These are phyloP conservation scores for Emericellopsis atlantica DNA, from an alignment of 2,329 filamentous ascomycete genomes.

Conservation along the genomic window DNA sequence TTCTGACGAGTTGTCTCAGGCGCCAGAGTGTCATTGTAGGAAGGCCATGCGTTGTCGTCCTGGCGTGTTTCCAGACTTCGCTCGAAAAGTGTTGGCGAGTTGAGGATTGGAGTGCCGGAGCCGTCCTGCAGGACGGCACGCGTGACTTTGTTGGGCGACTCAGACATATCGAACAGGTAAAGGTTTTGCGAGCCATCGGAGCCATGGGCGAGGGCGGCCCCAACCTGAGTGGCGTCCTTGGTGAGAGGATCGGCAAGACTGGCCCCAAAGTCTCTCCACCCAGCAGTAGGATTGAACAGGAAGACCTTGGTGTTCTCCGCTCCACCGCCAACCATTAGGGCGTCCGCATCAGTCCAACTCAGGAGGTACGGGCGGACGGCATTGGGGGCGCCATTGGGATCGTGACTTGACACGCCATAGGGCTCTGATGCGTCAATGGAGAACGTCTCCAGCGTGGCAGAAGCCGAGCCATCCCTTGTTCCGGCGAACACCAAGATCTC, in stretches of 20 bases:
- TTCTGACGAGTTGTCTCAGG: conserved; percentile 49
- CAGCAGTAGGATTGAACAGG: conserved; percentile 49
- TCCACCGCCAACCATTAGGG: conserved; percentile 62
- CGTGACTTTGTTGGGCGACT: conserved; percentile 62
- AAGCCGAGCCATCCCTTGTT: conserved; percentile 43
- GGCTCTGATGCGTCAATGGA: conserved; percentile 55
- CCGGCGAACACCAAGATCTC: conserved; percentile 75
- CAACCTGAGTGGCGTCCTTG: conserved; percentile 41
- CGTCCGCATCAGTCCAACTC: conserved; percentile 58
- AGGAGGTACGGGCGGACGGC: conserved; percentile 59
- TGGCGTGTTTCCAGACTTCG: conserved; percentile 22
- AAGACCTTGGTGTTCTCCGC: conserved; percentile 51
- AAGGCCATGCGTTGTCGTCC: conserved; percentile 55
- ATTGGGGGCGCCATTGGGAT: conserved; percentile 45
- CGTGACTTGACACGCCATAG: conserved; percentile 46
- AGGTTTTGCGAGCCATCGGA: conserved; percentile 68
- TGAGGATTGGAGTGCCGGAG: conserved; percentile 39
- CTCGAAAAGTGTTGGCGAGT: conserved; percentile 27
- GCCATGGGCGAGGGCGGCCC: conserved; percentile 54
- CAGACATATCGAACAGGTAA: conserved; percentile 63
- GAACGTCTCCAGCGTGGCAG: conserved; percentile 62
- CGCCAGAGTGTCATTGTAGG: conserved; percentile 65
- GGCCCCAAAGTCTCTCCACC: conserved; percentile 57
- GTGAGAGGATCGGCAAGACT: conserved; percentile 48
- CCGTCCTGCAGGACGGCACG: conserved; percentile 55